A percentile compares a stretch with the other conserved stretches of the same genome.
Conservation (phyloP, 2,329 filamentous ascomycete species). For the Thielaviopsis populi region DNA sequence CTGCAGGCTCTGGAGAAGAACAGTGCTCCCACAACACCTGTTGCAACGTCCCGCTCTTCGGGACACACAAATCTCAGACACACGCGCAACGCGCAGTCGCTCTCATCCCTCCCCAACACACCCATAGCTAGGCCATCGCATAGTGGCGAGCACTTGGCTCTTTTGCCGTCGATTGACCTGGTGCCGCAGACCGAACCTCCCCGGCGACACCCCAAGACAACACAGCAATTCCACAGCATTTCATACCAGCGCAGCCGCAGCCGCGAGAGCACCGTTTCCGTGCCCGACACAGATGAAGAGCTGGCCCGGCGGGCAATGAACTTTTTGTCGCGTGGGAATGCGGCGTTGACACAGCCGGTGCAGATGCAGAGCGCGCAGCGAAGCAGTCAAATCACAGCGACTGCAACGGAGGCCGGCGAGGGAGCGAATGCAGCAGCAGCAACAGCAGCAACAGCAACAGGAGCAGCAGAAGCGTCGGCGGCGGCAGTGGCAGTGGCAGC, state of each 20-base stretch:
- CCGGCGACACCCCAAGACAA: slow-evolving; percentile 28
- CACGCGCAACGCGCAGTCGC: slow-evolving; percentile 60
- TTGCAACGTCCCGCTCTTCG: slow-evolving; percentile 27
- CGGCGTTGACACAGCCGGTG: slow-evolving; percentile 28
- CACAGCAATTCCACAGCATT: slow-evolving; percentile 24
- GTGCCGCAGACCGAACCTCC: slow-evolving; percentile 45
- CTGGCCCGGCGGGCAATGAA: slow-evolving; percentile 37
- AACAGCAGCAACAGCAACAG: not conserved
- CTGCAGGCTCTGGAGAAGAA: slow-evolving; percentile 60
- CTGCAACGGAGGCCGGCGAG: not conserved
- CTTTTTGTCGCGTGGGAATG: slow-evolving; percentile 9
- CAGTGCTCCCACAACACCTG: slow-evolving; percentile 59
- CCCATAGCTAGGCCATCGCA: slow-evolving; percentile 49
- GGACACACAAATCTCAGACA: slow-evolving; percentile 37
- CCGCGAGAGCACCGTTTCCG: slow-evolving; percentile 75
- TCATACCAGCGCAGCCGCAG: slow-evolving; percentile 34
- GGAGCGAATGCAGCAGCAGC: not conserved
- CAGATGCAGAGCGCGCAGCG: not conserved
- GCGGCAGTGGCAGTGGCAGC: not conserved
- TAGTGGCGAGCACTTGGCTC: slow-evolving; percentile 33
- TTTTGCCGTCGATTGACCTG: slow-evolving; percentile 48
- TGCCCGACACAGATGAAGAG: slow-evolving; percentile 36
- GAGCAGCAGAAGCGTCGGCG: not conserved
- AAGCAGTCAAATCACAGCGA: not conserved
- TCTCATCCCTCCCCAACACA: slow-evolving; percentile 57